Conservation (phyloP, 805 yeast genomes). For the Metschnikowia colocasiae region DNA sequence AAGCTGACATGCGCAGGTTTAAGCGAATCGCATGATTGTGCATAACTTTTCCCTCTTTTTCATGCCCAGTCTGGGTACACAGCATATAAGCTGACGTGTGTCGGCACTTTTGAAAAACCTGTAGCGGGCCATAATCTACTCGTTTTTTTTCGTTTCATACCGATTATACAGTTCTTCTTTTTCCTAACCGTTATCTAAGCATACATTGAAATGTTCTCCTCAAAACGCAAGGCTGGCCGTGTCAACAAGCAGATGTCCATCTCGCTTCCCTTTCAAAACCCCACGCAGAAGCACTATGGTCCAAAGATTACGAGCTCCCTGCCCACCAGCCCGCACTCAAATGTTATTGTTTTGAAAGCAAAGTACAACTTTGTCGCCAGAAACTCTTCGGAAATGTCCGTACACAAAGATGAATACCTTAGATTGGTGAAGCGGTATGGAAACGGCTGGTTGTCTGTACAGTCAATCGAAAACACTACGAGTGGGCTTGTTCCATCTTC, state of each 20-base stretch:
- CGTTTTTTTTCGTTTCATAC: background rate
- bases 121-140: background rate
- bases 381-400: constrained; percentile 25
- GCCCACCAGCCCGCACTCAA: constrained; percentile 17
- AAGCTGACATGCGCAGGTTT: background rate
- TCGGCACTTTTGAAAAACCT: background rate
- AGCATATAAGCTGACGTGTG: background rate
- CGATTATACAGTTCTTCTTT: background rate
- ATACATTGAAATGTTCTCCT: constrained; percentile 1
- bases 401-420: constrained; percentile 27
- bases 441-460: constrained; percentile 40
- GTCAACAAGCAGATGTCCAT: constrained; percentile 1
- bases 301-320: constrained; percentile 27
- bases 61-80: background rate
- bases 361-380: constrained; percentile 33
- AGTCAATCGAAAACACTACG: constrained; percentile 21
- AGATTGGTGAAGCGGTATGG: constrained; percentile 34
- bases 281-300: constrained; percentile 1
- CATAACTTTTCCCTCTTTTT: constrained; percentile 1
- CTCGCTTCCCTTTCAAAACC: constrained; percentile 1
- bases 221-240: background rate
- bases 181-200: background rate
- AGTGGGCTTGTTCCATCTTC: constrained; percentile 39
- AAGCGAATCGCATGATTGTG: background rate
- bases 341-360: constrained; percentile 25